Conservation (phyloP, 345 rosid genomes). For the Populus nigra region DNA sequence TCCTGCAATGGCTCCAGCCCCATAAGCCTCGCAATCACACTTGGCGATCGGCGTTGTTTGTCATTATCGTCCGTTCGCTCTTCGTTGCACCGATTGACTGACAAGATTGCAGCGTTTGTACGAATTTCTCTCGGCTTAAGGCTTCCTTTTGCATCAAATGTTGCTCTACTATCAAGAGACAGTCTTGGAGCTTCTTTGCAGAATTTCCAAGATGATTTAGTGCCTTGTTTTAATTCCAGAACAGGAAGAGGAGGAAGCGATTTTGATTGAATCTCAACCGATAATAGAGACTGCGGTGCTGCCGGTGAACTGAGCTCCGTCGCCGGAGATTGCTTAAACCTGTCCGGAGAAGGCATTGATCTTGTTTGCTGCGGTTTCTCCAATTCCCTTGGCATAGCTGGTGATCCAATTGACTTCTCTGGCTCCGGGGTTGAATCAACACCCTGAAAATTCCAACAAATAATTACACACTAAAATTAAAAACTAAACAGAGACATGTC, state of each 20-base stretch:
- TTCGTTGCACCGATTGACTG: conserved; percentile 25
- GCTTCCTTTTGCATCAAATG: conserved; percentile 78
- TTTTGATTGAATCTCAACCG: conserved; percentile 31
- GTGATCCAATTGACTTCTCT: conserved; percentile 31
- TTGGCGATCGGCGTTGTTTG: conserved; percentile 61
- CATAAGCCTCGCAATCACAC: conserved; percentile 92
- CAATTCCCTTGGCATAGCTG: conserved; percentile 33
- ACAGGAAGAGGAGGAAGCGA: conserved; percentile 47
- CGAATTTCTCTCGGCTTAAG: conserved; percentile 85
- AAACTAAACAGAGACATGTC: not conserved
- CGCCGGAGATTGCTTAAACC: conserved; percentile 39
- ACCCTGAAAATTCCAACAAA: conserved; percentile 23
- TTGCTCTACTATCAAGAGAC: conserved; percentile 94
- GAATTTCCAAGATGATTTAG: conserved; percentile 74
- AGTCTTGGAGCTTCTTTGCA: conserved; percentile 89
- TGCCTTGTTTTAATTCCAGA: conserved; percentile 53
- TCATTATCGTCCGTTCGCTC: conserved; percentile 33
- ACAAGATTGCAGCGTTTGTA: conserved; percentile 36
- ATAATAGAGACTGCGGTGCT: conserved; percentile 22
- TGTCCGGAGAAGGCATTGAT: conserved; percentile 44
- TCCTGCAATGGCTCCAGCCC: conserved; percentile 73
- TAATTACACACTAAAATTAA: not conserved
- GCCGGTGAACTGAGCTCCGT: conserved; percentile 41
- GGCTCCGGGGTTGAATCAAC: conserved; percentile 34
- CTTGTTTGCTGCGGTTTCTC: conserved; percentile 34